phyloP scores from a whole-genome alignment of 257 asterid genomes.

The Jasminum sambac region DNA sequence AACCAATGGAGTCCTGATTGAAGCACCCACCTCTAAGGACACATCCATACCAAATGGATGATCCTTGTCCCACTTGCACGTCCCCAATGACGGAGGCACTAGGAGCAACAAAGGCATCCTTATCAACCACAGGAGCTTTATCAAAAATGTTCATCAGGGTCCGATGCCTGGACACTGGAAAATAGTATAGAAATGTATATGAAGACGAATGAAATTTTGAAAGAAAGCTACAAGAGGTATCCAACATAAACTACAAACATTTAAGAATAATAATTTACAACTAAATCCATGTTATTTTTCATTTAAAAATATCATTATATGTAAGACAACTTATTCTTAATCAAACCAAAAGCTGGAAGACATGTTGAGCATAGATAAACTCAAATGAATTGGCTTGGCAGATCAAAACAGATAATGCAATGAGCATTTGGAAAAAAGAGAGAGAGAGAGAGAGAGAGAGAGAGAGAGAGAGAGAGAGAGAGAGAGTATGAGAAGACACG shows the following conservation, averaged over 20 bases:
- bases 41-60: constrained; percentile 88
- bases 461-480: no score
- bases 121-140: constrained; percentile 71
- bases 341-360: neutral
- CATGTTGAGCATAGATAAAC: neutral
- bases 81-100: constrained; percentile 83
- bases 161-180: constrained; percentile 83
- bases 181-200: constrained; percentile 7
- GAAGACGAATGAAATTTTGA: constrained; percentile 3
- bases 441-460: no score
- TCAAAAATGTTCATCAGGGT: constrained; percentile 67
- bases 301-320: constrained; percentile 3
- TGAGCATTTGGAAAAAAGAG: neutral
- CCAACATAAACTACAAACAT: neutral
- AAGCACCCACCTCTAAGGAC: constrained; percentile 69
- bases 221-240: neutral
- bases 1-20: constrained; percentile 1
- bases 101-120: constrained; percentile 78
- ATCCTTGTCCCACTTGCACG: constrained; percentile 65
- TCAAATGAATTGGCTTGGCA: neutral
- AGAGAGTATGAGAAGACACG: no score
- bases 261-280: neutral
- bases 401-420: neutral
- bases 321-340: constrained; percentile 14
- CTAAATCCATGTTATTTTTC: neutral